Base-by-base conservation (phyloP, 352 stramenopile genomes). In the Globisporangium canariense region DNA sequence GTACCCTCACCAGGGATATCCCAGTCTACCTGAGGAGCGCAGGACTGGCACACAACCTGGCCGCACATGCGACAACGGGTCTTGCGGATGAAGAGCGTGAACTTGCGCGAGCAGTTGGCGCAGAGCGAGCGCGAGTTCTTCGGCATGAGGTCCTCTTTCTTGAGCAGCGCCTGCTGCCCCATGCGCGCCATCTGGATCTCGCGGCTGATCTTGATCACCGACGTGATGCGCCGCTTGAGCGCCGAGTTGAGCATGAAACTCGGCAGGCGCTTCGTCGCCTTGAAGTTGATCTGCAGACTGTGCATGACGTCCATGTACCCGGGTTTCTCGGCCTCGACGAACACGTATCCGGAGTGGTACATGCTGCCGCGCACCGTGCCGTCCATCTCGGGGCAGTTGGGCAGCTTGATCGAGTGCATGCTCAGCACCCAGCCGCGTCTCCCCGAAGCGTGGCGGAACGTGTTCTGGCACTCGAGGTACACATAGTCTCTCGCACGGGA, bases 241-340 rank as follows among this genome's bases (percentile, higher is more conserved):
- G 79, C 77, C 9, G 73, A 71, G 56, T 90, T 88, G 9, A 90
- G 69, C 61, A 92, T 60, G 50, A 90, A 89, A 41, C 82, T 70
- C 38, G 83, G 83, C 45, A 92, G 50, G 11, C 78, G 74, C 51
- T 69, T 86, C 11, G 78, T 83, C 64, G 80, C 86, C 58, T 91
- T 90, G 64, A 94, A 94, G 65, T 94, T 94, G 66, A 94, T 86
- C 71, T 92, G 86, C 14, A 94, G 65, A 62, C 76, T 88, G 65
- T 94, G 83, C 79, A 91, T 89, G n/a, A 94, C 83, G 67, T 94
- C 83, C 76, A 94, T 83, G 69, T 86, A 90, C 22, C 86, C 86
- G 4, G 82, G 70, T 4, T 78, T 80, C 55, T 94, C 83, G 16
- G 86, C 77, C 62, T 94, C 81, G 30, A 92, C 78, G 58, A 92